phyloP scores from a whole-genome alignment of 2,329 filamentous ascomycete species.

The Colletotrichum sp. region DNA sequence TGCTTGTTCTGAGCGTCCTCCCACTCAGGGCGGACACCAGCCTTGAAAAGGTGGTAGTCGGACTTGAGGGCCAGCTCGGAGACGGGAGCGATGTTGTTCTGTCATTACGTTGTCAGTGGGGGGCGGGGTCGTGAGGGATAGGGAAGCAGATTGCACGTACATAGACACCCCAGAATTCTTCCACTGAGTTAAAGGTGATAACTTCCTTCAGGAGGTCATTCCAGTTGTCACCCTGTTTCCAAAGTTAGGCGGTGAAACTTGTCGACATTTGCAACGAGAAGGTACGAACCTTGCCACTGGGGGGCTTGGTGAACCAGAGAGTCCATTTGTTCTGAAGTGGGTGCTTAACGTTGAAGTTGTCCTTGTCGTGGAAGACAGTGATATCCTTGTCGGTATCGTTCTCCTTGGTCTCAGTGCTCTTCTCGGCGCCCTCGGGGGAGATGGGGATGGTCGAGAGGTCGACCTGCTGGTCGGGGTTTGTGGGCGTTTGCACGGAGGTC shows the following conservation, averaged over 20 bases:
- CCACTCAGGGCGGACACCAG: slow-evolving; percentile 96
- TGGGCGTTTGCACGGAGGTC: slow-evolving; percentile 28
- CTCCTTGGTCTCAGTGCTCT: slow-evolving; percentile 49
- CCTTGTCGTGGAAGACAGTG: slow-evolving; percentile 97
- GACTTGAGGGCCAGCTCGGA: slow-evolving; percentile 97
- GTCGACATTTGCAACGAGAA: not conserved
- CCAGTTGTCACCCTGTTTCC: slow-evolving; percentile 93
- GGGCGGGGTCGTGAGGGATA: slow-evolving; percentile 5
- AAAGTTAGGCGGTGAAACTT: slow-evolving; percentile 18
- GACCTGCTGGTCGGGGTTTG: slow-evolving; percentile 53
- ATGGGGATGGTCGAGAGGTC: slow-evolving; percentile 73
- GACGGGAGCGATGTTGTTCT: slow-evolving; percentile 99
- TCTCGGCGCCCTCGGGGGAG: slow-evolving; percentile 65
- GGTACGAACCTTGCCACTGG: slow-evolving; percentile 82
- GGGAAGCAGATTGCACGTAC: slow-evolving; percentile 60
- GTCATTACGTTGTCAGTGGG: slow-evolving; percentile 17
- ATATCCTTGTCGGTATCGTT: slow-evolving; percentile 68
- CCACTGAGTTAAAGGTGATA: slow-evolving; percentile 97
- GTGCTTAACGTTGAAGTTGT: slow-evolving; percentile 99
- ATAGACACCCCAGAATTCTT: slow-evolving; percentile 99
- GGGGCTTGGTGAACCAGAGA: slow-evolving; percentile 98
- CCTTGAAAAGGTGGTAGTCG: slow-evolving; percentile 99
- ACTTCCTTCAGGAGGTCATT: slow-evolving; percentile 98
- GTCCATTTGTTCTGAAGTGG: slow-evolving; percentile 98
- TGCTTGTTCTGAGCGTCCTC: slow-evolving; percentile 99